phyloP scores from a whole-genome alignment of 2,329 filamentous ascomycete genomes.

The Tolypocladium paradoxum region DNA sequence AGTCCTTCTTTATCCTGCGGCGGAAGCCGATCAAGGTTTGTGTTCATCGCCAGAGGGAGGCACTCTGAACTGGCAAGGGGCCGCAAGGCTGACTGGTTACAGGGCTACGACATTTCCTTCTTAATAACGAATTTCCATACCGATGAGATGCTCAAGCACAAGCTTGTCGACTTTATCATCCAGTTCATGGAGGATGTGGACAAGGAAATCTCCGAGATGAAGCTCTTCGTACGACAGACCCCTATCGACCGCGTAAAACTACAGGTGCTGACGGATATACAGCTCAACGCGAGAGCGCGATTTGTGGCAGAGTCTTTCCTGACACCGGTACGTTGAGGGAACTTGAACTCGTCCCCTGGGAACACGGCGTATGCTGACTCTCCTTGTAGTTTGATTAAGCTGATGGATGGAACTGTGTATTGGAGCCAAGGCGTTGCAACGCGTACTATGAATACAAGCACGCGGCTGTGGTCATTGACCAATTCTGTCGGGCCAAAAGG shows the following conservation, averaged over 20 bases:
- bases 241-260: too few relatives aligned
- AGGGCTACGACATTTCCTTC: conserved; percentile 99
- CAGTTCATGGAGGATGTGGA: conserved; percentile 99
- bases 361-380: neutral
- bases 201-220: conserved; percentile 99
- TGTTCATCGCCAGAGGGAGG: neutral
- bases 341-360: neutral
- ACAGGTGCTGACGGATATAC: conserved; percentile 9
- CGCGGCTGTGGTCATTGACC: neutral
- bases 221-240: conserved; percentile 71
- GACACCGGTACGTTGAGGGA: conserved; percentile 56
- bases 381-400: conserved; percentile 22
- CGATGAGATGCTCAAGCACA: conserved; percentile 97
- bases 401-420: neutral
- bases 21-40: conserved; percentile 88
- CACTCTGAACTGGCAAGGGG: neutral
- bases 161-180: conserved; percentile 97
- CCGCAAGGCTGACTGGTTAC: conserved; percentile 9
- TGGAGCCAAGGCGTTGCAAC: neutral
- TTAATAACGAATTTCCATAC: conserved; percentile 98
- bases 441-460: neutral
- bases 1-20: conserved; percentile 92
- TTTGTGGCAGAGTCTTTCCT: conserved; percentile 98
- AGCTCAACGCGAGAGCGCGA: conserved; percentile 93
- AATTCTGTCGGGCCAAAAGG: neutral